Conservation (phyloP, 2,329 filamentous ascomycete species). For the Lanzia echinophila region DNA sequence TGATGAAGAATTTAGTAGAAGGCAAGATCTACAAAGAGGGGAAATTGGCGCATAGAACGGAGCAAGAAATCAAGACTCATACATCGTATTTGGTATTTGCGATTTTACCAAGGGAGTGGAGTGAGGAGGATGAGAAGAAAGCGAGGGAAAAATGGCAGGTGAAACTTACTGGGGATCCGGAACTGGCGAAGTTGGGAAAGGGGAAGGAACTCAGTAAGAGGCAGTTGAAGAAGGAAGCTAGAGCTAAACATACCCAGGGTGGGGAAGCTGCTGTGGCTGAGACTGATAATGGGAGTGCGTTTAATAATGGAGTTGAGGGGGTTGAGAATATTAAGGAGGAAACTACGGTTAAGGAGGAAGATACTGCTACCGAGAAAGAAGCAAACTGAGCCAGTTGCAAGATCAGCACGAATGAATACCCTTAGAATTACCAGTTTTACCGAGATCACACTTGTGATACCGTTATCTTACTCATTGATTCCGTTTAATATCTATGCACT, state of each 20-base stretch:
- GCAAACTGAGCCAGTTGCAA: no score
- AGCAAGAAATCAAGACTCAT: slow-evolving; percentile 88
- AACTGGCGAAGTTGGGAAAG: slow-evolving; percentile 9
- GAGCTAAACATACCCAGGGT: slow-evolving; percentile 7
- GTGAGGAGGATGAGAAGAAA: slow-evolving; percentile 67
- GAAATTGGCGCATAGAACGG: slow-evolving; percentile 69
- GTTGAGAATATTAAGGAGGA: no score
- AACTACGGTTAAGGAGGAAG: no score
- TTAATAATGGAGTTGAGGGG: no score
- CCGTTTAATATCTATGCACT: no score
- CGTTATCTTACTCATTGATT: no score
- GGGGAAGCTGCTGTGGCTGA: no score
- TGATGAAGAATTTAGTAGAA: slow-evolving; percentile 29
- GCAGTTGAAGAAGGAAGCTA: slow-evolving; percentile 23
- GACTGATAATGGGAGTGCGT: no score
- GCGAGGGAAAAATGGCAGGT: slow-evolving; percentile 52
- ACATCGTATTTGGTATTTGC: slow-evolving; percentile 97
- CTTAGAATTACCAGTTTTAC: no score
- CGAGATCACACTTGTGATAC: no score
- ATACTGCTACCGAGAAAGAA: no score
- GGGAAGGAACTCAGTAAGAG: slow-evolving; percentile 20
- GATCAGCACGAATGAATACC: no score
- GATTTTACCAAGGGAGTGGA: slow-evolving; percentile 80
- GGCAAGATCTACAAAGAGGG: slow-evolving; percentile 67
- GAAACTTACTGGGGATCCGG: slow-evolving; percentile 16